Evolutionary conservation across 2,329 filamentous ascomycete species (phyloP), one percentile per base, ranked within the genome.

Genomic region (Phaeophleospora eucalypticola): DNA sequence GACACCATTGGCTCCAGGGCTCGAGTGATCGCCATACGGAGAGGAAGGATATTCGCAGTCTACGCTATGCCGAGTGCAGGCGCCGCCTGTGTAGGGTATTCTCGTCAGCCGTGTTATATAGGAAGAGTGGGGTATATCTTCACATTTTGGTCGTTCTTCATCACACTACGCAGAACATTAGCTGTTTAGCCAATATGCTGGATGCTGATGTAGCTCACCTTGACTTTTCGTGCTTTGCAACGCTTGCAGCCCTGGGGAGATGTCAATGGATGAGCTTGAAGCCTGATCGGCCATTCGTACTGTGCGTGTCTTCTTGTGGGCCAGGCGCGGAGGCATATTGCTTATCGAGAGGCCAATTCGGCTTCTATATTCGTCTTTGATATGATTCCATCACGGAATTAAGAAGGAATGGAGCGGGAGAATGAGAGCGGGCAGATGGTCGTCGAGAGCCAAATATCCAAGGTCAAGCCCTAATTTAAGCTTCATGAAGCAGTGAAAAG

Each of bases 211-310:
- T 27, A 4, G 33, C 24, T 35, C 8, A 47, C 46, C 39, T 54
- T 56, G n/a, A 56, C 49, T 29, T 56, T 58, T 10, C 56, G 44
- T 24, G 47, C 47, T 41, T 58, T 59, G 39, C 57, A 59, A 14
- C 51, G 44, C 15, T 46, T 46, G 39, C 53, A 57, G 17, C 57
- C 54, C 52, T 54, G 10, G 17, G 4, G 39, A 15, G 18, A 19
- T 19, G 20, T 29, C 14, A 16, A 29, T 32, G 10, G 21, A 19
- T 33, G 27, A 4, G 18, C 14, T 12, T 4, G 16, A n/a, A 4
- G 37, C 18, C 20, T 18, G 9, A 20, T 3, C 14, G 8, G n/a
- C 20, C 4, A 20, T 7, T n/a, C 45, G 7, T 38, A 47, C 51
- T 12, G 51, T 46, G 12, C 51, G 45, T 18, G 51, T 54, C 36